These are phyloP conservation scores for Xylaria hypoxylon DNA, from an alignment of 2,329 filamentous ascomycete genomes.

Conservation along the genomic window DNA sequence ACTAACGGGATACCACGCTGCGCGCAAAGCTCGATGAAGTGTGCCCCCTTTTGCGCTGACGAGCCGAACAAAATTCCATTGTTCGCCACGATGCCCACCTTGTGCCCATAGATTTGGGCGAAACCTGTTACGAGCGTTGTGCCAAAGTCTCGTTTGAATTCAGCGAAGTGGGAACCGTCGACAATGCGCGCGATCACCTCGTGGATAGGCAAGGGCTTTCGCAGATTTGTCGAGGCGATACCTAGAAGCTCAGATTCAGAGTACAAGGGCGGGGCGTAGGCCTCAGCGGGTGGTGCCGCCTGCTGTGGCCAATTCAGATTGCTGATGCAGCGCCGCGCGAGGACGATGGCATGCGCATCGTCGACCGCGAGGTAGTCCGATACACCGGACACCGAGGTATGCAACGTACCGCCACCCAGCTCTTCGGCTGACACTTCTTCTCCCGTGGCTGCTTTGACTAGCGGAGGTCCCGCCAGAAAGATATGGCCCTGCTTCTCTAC, in stretches of 20 bases:
- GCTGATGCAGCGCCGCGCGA: slow-evolving; percentile 83
- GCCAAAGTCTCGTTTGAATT: slow-evolving; percentile 95
- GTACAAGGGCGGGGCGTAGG: slow-evolving; percentile 82
- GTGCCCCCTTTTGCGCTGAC: slow-evolving; percentile 90
- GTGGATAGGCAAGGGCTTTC: slow-evolving; percentile 84
- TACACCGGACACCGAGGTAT: slow-evolving; percentile 91
- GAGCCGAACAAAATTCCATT: slow-evolving; percentile 95
- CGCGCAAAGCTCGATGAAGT: slow-evolving; percentile 95
- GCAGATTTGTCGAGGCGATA: slow-evolving; percentile 90
- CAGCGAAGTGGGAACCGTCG: slow-evolving; percentile 87
- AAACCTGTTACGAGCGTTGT: slow-evolving; percentile 92
- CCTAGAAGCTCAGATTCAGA: slow-evolving; percentile 83
- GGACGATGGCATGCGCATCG: slow-evolving; percentile 89
- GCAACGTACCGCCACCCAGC: slow-evolving; percentile 88
- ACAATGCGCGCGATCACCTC: slow-evolving; percentile 94
- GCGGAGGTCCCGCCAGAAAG: slow-evolving; percentile 91
- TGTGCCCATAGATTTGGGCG: slow-evolving; percentile 87
- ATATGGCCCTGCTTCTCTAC: slow-evolving; percentile 97
- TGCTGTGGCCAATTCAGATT: slow-evolving; percentile 88
- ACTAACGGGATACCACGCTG: slow-evolving; percentile 90
- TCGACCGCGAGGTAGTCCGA: slow-evolving; percentile 96
- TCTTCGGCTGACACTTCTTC: slow-evolving; percentile 93
- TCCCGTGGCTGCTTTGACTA: slow-evolving; percentile 96
- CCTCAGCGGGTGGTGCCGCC: slow-evolving; percentile 52
- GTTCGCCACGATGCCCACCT: slow-evolving; percentile 93